Conservation (phyloP, 345 rosid genomes). For the Gossypium herbaceum region DNA sequence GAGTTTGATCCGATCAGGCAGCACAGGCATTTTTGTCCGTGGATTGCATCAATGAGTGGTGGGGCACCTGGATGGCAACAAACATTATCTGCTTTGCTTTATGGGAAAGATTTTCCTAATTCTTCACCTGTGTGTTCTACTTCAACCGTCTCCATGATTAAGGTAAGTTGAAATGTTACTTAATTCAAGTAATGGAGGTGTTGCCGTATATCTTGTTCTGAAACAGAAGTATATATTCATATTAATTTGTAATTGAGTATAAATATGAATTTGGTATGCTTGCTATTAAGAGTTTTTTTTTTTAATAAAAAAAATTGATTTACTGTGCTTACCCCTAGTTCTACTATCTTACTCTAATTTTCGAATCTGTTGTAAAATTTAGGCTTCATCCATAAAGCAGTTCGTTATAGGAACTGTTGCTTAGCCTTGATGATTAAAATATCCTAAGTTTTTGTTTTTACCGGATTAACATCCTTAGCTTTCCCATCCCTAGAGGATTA, state of each 20-base stretch:
- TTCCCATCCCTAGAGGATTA: neutral
- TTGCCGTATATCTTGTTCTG: neutral
- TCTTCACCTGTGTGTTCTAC: conserved; percentile 36
- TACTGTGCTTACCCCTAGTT: neutral
- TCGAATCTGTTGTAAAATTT: neutral
- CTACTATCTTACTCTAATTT: neutral
- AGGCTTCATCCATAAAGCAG: neutral
- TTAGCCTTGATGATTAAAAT: neutral
- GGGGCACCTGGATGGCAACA: conserved; percentile 79
- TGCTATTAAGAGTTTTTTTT: neutral
- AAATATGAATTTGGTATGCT: neutral
- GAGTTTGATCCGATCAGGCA: conserved; percentile 89
- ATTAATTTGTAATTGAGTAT: neutral
- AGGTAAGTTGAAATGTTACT: conserved; percentile 39
- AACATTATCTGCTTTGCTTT: conserved; percentile 66
- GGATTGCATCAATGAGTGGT: conserved; percentile 63
- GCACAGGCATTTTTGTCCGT: conserved; percentile 91
- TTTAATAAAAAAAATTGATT: neutral
- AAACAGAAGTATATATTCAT: neutral
- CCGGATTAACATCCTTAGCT: neutral
- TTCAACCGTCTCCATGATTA: conserved; percentile 42
- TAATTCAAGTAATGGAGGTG: neutral
- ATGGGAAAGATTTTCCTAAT: conserved; percentile 40
- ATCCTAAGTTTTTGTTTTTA: neutral
- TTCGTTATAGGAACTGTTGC: neutral